Conservation (phyloP, 306 rosid species). For the Leucaena leucocephala region DNA sequence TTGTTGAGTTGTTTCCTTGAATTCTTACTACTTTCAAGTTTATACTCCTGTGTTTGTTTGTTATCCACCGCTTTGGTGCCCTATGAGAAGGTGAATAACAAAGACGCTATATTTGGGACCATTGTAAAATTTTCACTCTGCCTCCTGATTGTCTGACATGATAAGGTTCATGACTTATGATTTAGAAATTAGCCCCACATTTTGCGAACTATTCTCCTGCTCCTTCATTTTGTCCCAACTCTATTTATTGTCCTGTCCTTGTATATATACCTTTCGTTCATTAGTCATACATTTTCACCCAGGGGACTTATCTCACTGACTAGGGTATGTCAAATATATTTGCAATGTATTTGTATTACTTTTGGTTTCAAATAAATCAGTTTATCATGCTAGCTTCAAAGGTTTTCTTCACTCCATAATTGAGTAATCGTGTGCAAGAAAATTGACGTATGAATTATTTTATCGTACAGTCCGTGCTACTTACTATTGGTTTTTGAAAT, state of each 20-base stretch:
- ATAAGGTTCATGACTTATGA: not conserved
- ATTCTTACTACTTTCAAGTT: not conserved
- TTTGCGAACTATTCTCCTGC: not conserved
- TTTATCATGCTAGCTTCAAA: not conserved
- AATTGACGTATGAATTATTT: not conserved
- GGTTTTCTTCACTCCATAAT: not conserved
- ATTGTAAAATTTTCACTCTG: not conserved
- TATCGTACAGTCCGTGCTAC: not conserved
- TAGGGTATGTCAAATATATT: not conserved
- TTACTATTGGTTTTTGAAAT: not conserved
- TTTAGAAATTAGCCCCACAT: not conserved
- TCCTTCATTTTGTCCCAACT: not conserved
- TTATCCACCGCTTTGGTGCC: not conserved
- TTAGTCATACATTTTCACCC: not conserved
- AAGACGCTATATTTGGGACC: not conserved
- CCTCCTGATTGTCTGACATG: not conserved
- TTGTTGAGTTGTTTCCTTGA: not conserved
- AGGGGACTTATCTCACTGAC: not conserved
- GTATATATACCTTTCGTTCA: not conserved
- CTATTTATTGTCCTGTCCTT: not conserved
- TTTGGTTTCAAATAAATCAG: not conserved
- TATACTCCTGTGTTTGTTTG: not conserved
- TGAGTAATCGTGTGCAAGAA: not conserved
- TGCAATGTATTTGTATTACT: not conserved
- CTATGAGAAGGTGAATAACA: not conserved